Evolutionary conservation across 2,329 filamentous ascomycete species (phyloP).

Genomic region (Trichoderma oligosporum): DNA sequence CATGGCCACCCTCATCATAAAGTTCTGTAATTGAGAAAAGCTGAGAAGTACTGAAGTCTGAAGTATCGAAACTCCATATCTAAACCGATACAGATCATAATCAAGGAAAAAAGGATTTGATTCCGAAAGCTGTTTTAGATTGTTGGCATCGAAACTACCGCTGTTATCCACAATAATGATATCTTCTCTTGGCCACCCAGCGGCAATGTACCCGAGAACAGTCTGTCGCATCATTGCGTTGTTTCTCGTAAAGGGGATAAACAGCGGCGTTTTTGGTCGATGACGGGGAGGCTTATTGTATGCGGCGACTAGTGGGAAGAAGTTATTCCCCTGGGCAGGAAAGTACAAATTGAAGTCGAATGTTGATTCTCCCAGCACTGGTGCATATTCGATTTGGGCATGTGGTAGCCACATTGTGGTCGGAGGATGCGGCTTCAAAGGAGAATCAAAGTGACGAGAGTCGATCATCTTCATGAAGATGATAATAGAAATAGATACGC

Average conservation of each 20-base stretch:
- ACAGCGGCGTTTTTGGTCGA: constrained; percentile 13
- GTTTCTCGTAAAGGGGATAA: constrained; percentile 16
- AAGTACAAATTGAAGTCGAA: constrained; percentile 12
- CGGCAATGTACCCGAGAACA: constrained; percentile 7
- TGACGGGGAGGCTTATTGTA: constrained; percentile 17
- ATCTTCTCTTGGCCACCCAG: constrained; percentile 15
- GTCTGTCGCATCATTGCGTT: constrained; percentile 13
- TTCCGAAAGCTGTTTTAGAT: background rate
- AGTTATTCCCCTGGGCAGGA: constrained; percentile 12
- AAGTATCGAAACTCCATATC: constrained; percentile 17
- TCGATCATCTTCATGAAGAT: background rate
- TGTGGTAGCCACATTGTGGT: background rate
- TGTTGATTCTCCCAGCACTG: background rate
- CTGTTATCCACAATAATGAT: constrained; percentile 17
- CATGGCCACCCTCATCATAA: constrained; percentile 1
- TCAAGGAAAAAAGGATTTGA: constrained; percentile 15
- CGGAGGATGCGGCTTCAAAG: background rate
- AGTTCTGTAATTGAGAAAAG: constrained; percentile 15
- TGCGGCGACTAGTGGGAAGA: constrained; percentile 12
- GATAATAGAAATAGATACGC: background rate
- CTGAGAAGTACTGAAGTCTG: constrained; percentile 13
- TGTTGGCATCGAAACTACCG: constrained; percentile 14
- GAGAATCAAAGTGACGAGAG: background rate
- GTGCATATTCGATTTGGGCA: background rate
- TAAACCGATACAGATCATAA: constrained; percentile 10